Evolutionary conservation across 257 asterid species (phyloP).

Genomic region (Echites panduratus): DNA sequence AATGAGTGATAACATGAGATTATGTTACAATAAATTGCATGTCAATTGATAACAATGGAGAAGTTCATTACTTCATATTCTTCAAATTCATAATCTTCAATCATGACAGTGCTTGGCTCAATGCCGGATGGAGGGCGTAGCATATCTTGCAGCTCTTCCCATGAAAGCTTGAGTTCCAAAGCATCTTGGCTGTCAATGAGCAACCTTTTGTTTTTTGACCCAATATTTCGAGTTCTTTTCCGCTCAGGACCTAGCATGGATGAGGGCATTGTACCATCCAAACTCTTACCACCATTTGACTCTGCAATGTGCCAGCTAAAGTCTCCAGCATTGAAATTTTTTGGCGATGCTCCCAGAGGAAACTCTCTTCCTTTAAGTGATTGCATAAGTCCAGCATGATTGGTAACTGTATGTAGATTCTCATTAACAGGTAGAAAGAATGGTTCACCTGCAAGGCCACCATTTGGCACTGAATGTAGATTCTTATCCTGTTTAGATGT

Average conservation of each 20-base stretch:
- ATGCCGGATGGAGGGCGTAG: slow-evolving; percentile 62
- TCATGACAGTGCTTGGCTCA: slow-evolving; percentile 53
- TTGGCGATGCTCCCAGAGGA: slow-evolving; percentile 37
- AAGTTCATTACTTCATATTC: slow-evolving; percentile 67
- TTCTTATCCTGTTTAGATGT: slow-evolving; percentile 53
- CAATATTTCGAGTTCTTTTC: slow-evolving; percentile 73
- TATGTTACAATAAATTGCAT: neutral
- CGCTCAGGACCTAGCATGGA: slow-evolving; percentile 52
- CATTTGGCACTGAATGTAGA: slow-evolving; percentile 36
- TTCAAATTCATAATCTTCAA: slow-evolving; percentile 85
- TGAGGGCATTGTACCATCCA: slow-evolving; percentile 40
- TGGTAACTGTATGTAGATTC: slow-evolving; percentile 47
- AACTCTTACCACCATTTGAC: slow-evolving; percentile 32
- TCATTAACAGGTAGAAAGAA: slow-evolving; percentile 52
- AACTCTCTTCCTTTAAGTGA: slow-evolving; percentile 53
- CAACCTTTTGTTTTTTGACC: slow-evolving; percentile 81
- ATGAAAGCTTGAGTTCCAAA: slow-evolving; percentile 73
- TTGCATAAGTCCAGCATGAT: slow-evolving; percentile 65
- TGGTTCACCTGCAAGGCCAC: slow-evolving; percentile 53
- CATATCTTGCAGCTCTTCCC: slow-evolving; percentile 96
- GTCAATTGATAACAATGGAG: neutral
- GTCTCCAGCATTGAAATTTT: slow-evolving; percentile 39
- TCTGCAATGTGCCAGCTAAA: slow-evolving; percentile 37
- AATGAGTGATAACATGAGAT: slow-evolving; percentile 7
- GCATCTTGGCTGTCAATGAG: slow-evolving; percentile 73